A percentile compares a stretch with the other conserved stretches of the same genome.
Conservation (phyloP, 169 alveolate species). For the Eimeria acervulina region DNA sequence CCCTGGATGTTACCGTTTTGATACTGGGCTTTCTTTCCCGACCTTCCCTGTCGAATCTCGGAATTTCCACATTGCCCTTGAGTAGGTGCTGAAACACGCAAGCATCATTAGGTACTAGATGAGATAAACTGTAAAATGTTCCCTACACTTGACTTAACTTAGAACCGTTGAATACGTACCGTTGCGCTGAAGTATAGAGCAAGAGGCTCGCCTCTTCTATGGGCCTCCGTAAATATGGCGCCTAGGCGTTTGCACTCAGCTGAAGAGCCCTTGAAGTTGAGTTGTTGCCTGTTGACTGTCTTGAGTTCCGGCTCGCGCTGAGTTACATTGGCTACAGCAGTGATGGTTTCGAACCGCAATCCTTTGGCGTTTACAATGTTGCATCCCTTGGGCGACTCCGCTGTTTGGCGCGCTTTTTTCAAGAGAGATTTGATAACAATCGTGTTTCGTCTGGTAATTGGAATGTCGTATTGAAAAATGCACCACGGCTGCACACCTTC, state of each 20-base stretch:
- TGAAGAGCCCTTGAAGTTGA: constrained; percentile 61
- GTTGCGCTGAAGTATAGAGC: constrained; percentile 62
- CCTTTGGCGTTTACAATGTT: constrained; percentile 65
- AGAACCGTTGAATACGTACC: neutral
- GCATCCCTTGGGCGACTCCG: constrained; percentile 82
- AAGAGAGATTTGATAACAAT: constrained; percentile 23
- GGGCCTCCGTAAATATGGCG: constrained; percentile 44
- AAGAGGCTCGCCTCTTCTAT: constrained; percentile 30
- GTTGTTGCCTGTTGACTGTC: constrained; percentile 72
- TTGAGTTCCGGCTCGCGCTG: constrained; percentile 63
- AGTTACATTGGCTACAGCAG: constrained; percentile 17
- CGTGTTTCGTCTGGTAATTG: constrained; percentile 67
- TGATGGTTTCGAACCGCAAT: constrained; percentile 58
- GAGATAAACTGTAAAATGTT: neutral
- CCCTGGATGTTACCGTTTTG: constrained; percentile 54
- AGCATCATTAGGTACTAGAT: neutral
- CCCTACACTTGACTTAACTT: neutral
- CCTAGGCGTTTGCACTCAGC: constrained; percentile 76
- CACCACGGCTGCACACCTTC: constrained; percentile 80
- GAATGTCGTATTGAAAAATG: constrained; percentile 64
- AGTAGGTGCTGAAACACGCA: constrained; percentile 36
- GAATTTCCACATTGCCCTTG: constrained; percentile 35
- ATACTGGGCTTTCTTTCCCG: constrained; percentile 37
- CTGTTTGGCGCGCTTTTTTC: constrained; percentile 63
- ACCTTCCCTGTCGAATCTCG: constrained; percentile 23